Conservation (phyloP, 768 basidiomycete species). For the Mycena rebaudengoi region DNA sequence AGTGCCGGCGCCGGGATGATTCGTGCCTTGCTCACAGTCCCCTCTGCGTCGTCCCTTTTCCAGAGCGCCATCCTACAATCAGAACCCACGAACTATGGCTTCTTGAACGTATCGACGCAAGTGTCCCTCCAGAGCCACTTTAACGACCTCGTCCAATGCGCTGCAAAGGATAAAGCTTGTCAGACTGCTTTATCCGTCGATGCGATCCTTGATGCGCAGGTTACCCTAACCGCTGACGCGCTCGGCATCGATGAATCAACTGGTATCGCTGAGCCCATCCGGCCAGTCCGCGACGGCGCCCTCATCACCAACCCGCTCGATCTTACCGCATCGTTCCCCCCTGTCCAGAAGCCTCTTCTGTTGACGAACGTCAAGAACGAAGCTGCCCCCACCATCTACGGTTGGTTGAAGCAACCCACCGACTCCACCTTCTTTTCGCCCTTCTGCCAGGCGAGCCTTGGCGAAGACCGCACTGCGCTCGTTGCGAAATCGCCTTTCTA, state of each 20-base stretch:
- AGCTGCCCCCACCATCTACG: conserved; percentile 70
- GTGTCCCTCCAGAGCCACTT: conserved; percentile 60
- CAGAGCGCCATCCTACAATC: conserved; percentile 83
- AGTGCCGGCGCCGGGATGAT: conserved; percentile 84
- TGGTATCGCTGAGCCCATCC: conserved; percentile 65
- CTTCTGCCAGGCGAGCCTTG: conserved; percentile 56
- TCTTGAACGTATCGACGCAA: conserved; percentile 65
- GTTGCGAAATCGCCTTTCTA: conserved; percentile 61
- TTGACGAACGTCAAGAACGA: conserved; percentile 79
- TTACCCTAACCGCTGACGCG: conserved; percentile 53
- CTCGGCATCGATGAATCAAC: conserved; percentile 59
- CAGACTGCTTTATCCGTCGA: conserved; percentile 56
- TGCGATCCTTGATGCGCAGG: conserved; percentile 63
- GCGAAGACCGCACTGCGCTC: conserved; percentile 48
- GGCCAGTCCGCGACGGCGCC: conserved; percentile 70
- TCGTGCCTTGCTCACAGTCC: conserved; percentile 76
- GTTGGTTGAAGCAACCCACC: conserved; percentile 48
- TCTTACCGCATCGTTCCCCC: conserved; percentile 65
- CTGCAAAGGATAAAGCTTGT: conserved; percentile 56
- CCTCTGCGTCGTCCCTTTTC: conserved; percentile 78
- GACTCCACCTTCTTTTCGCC: conserved; percentile 45
- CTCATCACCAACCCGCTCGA: conserved; percentile 75
- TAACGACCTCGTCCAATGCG: conserved; percentile 56
- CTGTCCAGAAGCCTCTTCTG: conserved; percentile 70
- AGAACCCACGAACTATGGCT: conserved; percentile 88